Base-by-base conservation (phyloP, 2,329 filamentous ascomycete species). In the Aspergillus sp. region DNA sequence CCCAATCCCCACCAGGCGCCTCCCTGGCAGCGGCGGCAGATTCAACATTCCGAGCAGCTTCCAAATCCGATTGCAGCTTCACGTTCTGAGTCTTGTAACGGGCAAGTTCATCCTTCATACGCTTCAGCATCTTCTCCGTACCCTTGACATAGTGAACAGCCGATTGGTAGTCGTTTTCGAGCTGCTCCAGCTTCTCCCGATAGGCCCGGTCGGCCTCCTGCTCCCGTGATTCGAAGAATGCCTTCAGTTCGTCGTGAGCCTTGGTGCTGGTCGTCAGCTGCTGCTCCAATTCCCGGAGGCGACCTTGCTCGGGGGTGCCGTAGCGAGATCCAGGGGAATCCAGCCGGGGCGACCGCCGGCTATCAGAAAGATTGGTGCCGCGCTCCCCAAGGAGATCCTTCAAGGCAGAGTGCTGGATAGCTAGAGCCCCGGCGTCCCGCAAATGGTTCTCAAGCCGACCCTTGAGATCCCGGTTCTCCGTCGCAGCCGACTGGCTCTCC, bases 91-190 rank as follows among this genome's bases (percentile, higher is more conserved):
- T 72, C 76, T 97, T 97, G 71, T 94, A 93, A 48, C 89, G 87
- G 46, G 85, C 78, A n/a, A 98, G 76, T 70, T 98, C 93, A 60
- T 96, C 89, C 73, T 97, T 97, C 77, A 98, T 91, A 67, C 94
- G 91, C 69, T 93, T 90, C 42, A 98, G 80, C 89, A 98, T 96
- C 78, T 96, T 97, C 70, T 98, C 93, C 1, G 93, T 97, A 48
- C 93, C 93, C 69, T 95, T 94, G 56, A 98, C 88, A 62, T 98
- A 98, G 68, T 96, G 93, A 43, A 97, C 90, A 10, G 93, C 91
- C 38, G 93, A 95, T 67, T 96, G 89, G 65, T 98, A 96, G 66
- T 98, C 93, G 63, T 90, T 94, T 69, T 97, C 90, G 30, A 98
- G 81, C 63, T 95, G 90, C 49, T 88, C 81, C 44, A 98, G 77